Percentiles rank a stretch among this genome's conserved stretches.
These are phyloP conservation scores for Hemileccinum impolitum DNA, from an alignment of 768 basidiomycete genomes.

Conservation along the genomic window DNA sequence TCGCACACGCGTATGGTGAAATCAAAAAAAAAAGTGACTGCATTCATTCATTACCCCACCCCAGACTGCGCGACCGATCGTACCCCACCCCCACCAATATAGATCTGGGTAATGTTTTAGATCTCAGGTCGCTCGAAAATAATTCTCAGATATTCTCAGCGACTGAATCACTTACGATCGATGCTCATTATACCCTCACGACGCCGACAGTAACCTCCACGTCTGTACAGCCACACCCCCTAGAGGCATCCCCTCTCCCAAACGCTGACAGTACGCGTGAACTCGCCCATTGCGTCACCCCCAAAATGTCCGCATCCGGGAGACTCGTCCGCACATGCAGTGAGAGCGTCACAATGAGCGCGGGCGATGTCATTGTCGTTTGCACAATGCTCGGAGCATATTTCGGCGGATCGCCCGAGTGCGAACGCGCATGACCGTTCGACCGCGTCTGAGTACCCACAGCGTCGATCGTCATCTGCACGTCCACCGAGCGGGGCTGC, in stretches of 20 bases:
- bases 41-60: neutral
- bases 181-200: slow-evolving; percentile 47
- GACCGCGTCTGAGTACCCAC: neutral
- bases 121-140: too few relatives aligned
- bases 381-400: neutral
- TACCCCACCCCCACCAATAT: too few relatives aligned
- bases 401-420: neutral
- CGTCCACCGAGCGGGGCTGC: slow-evolving; percentile 17
- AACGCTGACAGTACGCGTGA: slow-evolving; percentile 59
- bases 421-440: slow-evolving; percentile 12
- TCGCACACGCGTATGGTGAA: too few relatives aligned
- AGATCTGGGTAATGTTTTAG: neutral
- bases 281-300: slow-evolving; percentile 74
- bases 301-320: slow-evolving; percentile 66
- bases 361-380: slow-evolving; percentile 24
- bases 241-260: slow-evolving; percentile 27
- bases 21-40: slow-evolving; percentile 3
- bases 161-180: slow-evolving; percentile 7
- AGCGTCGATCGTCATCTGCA: neutral
- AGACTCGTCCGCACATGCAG: slow-evolving; percentile 68
- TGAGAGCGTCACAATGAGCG: slow-evolving; percentile 76
- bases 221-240: slow-evolving; percentile 27
- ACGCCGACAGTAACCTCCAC: slow-evolving; percentile 75
- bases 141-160: too few relatives aligned
- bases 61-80: neutral